Conservation (phyloP, 352 stramenopile species). For the Pythium volutum region DNA sequence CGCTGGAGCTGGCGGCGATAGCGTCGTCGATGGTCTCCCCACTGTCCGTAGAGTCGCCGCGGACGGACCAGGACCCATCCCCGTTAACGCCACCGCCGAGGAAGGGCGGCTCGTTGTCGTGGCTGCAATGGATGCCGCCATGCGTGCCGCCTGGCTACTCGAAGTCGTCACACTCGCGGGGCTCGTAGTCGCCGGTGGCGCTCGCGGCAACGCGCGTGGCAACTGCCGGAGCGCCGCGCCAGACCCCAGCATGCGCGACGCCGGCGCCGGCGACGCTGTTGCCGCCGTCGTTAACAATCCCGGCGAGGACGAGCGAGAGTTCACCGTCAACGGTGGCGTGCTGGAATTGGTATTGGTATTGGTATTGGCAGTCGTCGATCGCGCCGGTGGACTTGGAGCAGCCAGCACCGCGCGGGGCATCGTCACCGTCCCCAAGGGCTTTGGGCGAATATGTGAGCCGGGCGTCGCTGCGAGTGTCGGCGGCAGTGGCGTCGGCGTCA, state of each 20-base stretch:
- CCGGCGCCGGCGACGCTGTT: not conserved
- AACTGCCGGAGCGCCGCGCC: not conserved
- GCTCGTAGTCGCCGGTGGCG: not conserved
- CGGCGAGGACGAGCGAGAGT: not conserved
- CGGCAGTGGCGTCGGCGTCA: too few species aligned
- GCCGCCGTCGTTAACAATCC: not conserved
- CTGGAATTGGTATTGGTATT: not conserved
- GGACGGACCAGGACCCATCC: not conserved
- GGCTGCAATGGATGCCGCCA: not conserved
- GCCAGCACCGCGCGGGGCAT: too few species aligned
- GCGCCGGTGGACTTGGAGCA: too few species aligned
- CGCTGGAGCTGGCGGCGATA: too few species aligned
- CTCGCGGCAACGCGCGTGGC: not conserved
- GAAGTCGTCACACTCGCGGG: not conserved
- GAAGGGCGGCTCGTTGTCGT: not conserved
- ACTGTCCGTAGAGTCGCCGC: not conserved
- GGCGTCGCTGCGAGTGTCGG: too few species aligned
- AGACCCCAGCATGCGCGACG: not conserved
- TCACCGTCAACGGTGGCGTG: too few species aligned
- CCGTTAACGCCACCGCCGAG: not conserved
- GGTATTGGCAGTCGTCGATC: not conserved
- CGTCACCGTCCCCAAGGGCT: too few species aligned
- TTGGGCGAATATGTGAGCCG: too few species aligned
- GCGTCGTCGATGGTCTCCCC: too few species aligned
- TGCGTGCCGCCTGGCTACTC: not conserved